Base-by-base conservation (phyloP, 345 rosid species). In the Murraya paniculata region DNA sequence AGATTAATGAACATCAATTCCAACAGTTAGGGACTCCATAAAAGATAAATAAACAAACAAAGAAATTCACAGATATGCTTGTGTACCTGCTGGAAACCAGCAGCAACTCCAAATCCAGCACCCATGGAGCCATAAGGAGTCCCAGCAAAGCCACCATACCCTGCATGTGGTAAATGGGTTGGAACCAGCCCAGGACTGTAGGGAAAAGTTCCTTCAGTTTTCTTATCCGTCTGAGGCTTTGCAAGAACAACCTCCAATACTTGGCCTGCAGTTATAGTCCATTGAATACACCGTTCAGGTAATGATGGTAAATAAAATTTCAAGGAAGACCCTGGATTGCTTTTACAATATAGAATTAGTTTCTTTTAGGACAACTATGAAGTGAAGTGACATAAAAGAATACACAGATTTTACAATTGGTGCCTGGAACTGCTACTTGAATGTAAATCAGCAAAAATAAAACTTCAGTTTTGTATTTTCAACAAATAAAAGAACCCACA, bases 181-280 rank as follows among this genome's bases (percentile, higher is more conserved):
- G 92, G 86, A 75, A 81, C 85, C 75, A 85, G 76, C 69, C 90
- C 96, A 60, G 86, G 78, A 21, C 83, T 80, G 45, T 86, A 92
- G 58, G 91, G 74, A 81, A 86, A n/a, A 16, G 87, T 82, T 13
- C 83, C 67, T 78, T 97, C 99, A n/a, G 86, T 77, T 85, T 88
- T 97, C 83, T 87, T 97, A 75, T 97, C 99, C 35, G 90, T 69
- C 86, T 97, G 99, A 71, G 99, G 99, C 85, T 93, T 97, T 71
- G 99, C 98, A 75, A 97, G 94, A 75, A 94, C 99, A 77, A 97
- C 99, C 83, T 97, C 99, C 88, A 97, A 85, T 6, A 68, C 75
- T 68, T 93, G 95, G 79, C 98, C 99, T 97, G 89, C 79, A 73
- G 75, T 76, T 65, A 70, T 81, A 73, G 41, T 73, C 79, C 80